Evolutionary conservation across 2,329 filamentous ascomycete species (phyloP).

Genomic region (Sporothrix globosa): DNA sequence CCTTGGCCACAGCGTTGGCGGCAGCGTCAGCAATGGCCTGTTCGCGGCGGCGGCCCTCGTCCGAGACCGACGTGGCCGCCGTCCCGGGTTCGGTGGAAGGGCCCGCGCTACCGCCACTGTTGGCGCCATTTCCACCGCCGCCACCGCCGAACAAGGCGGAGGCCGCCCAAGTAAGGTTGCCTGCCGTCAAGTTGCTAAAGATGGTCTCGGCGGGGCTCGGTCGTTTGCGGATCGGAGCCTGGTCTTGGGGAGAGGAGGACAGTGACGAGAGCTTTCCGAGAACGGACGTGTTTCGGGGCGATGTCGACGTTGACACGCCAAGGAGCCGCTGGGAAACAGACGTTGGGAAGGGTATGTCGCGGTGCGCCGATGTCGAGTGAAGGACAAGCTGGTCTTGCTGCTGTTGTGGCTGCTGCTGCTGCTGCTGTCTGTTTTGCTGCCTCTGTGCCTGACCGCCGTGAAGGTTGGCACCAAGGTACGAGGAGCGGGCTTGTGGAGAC

Average conservation of each 20-base stretch:
- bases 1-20: conserved; percentile 18
- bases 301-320: conserved; percentile 32
- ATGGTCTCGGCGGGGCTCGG: conserved; percentile 66
- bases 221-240: conserved; percentile 49
- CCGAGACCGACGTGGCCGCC: conserved; percentile 57
- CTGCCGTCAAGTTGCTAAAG: conserved; percentile 57
- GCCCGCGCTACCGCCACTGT: conserved; percentile 34
- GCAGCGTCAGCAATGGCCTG: conserved; percentile 39
- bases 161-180: conserved; percentile 56
- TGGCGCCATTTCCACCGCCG: background rate
- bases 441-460: conserved; percentile 17
- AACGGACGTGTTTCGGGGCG: conserved; percentile 19
- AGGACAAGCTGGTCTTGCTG: conserved; percentile 29
- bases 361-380: conserved; percentile 21
- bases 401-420: background rate
- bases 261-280: conserved; percentile 36
- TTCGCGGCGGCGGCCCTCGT: conserved; percentile 56
- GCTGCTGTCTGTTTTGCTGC: background rate
- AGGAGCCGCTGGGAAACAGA: conserved; percentile 44
- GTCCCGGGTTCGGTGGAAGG: conserved; percentile 51
- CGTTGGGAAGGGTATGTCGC: conserved; percentile 36
- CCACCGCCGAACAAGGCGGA: conserved; percentile 47
- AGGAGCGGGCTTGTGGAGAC: conserved; percentile 28
- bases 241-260: conserved; percentile 48
- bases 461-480: background rate